phyloP scores from a whole-genome alignment of 129 eudicot species.

The Gnaphalium uliginosum region DNA sequence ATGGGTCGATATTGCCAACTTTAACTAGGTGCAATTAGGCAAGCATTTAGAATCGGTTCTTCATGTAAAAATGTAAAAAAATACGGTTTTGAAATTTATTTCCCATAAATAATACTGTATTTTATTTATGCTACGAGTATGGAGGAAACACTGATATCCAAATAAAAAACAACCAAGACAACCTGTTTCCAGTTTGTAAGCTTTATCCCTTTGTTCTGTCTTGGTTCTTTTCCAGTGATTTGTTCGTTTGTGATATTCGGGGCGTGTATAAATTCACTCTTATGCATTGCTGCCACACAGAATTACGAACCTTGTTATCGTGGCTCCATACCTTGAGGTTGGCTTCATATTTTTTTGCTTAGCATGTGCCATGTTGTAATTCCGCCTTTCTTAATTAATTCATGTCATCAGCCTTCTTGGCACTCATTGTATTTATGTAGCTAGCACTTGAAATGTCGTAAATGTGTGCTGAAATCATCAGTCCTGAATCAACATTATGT shows the following conservation, averaged over 20 bases:
- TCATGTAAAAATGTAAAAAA: background rate
- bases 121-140: too few relatives aligned
- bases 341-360: slow-evolving; percentile 8
- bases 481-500: background rate
- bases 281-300: background rate
- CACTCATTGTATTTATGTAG: slow-evolving; percentile 20
- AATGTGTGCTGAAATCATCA: background rate
- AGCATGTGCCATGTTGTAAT: slow-evolving; percentile 21
- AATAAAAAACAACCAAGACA: background rate
- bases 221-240: background rate
- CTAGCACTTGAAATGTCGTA: slow-evolving; percentile 22
- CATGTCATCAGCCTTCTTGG: slow-evolving; percentile 37
- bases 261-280: slow-evolving; percentile 16
- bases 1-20: background rate
- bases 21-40: background rate
- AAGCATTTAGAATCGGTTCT: background rate
- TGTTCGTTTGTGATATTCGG: slow-evolving; percentile 5
- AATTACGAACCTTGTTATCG: background rate
- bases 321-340: slow-evolving; percentile 8
- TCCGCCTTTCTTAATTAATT: slow-evolving; percentile 15
- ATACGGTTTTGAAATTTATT: background rate
- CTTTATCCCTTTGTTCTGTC: background rate
- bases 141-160: background rate
- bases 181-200: background rate
- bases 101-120: background rate